Conservation (phyloP, 345 rosid species). For the Linum usitatissimum region DNA sequence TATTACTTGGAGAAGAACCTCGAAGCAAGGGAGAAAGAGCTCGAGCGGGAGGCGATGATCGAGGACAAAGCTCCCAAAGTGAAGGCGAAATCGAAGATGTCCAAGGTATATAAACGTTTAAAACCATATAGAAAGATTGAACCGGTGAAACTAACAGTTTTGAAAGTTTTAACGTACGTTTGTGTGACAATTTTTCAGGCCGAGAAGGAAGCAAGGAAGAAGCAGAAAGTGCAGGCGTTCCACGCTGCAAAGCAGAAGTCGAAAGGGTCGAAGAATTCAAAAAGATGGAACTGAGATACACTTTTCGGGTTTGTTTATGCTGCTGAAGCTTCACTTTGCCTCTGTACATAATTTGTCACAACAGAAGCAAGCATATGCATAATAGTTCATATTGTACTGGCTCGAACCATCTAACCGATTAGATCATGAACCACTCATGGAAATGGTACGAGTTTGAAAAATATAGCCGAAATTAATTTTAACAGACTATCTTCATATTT, state of each 20-base stretch:
- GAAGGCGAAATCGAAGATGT: slow-evolving; percentile 96
- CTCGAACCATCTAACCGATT: too few relatives aligned
- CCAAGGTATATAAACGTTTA: slow-evolving; percentile 35
- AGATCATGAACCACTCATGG: too few relatives aligned
- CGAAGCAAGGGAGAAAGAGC: slow-evolving; percentile 62
- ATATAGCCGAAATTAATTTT: too few relatives aligned
- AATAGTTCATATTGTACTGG: too few relatives aligned
- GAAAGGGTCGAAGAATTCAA: slow-evolving; percentile 66
- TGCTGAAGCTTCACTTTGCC: not conserved
- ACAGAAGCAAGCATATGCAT: not conserved
- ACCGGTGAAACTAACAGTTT: too few relatives aligned
- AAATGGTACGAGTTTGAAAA: too few relatives aligned
- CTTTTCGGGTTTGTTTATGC: not conserved
- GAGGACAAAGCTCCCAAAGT: slow-evolving; percentile 87
- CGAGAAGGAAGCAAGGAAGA: slow-evolving; percentile 92
- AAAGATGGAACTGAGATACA: slow-evolving; percentile 74
- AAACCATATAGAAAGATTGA: not conserved
- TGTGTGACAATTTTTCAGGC: slow-evolving; percentile 31
- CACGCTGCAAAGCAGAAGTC: slow-evolving; percentile 86
- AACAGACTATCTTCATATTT: too few relatives aligned
- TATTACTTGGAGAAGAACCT: slow-evolving; percentile 92
- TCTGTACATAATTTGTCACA: not conserved
- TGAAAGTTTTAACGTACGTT: too few relatives aligned
- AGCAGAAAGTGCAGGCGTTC: slow-evolving; percentile 77
- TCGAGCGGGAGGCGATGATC: slow-evolving; percentile 75